Base-by-base conservation (phyloP, 495 filamentous ascomycete species). In the Penicillium egyptiacum region DNA sequence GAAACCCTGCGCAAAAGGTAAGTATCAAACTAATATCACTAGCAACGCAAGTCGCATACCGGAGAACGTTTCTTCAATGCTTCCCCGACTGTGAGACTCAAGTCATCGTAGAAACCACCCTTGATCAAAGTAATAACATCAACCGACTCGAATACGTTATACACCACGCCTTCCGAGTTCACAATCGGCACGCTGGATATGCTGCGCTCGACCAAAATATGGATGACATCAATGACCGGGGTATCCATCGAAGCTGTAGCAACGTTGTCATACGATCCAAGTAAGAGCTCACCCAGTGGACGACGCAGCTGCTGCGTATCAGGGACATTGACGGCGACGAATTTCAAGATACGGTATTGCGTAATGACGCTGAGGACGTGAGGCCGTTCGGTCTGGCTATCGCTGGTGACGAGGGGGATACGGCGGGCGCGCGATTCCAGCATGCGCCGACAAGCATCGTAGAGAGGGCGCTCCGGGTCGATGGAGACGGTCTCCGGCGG, bases 121-220 rank as follows among this genome's bases (percentile, higher is more conserved):
- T 94, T 95, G 69, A 99, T 97, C 63, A 96, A 81, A 0, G 92
- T 88, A 60, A 99, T 95, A 43, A 99, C 91, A 75, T 99, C 94
- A 45, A 99, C 92, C 8, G 94, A 90, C 72, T 99, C 95, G 64
- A 98, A 99, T 6, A 98, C 91, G 69, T 99, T 99, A 60, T 96
- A 84, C 1, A 99, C 83, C 44, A 86, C 77, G 47, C 85, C 86
- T 64, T 91, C 86, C 20, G 81, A 78, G 67, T 98, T 94, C 47
- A 98, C 68, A 57, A 99, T 96, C 3, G 94, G 94, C 30, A 99
- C 90, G 60, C 91, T 94, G 25, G 90, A 95, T 62, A 99, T 98
- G 68, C 89, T 96, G 69, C 87, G 80, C 68, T 90, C 88, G 41
- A 99, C 94, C 71, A 99, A 84, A 67, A 88, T 83, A 71, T 97